Base-by-base conservation (phyloP, 2,329 filamentous ascomycete species). In the Colletotrichum paranaense region DNA sequence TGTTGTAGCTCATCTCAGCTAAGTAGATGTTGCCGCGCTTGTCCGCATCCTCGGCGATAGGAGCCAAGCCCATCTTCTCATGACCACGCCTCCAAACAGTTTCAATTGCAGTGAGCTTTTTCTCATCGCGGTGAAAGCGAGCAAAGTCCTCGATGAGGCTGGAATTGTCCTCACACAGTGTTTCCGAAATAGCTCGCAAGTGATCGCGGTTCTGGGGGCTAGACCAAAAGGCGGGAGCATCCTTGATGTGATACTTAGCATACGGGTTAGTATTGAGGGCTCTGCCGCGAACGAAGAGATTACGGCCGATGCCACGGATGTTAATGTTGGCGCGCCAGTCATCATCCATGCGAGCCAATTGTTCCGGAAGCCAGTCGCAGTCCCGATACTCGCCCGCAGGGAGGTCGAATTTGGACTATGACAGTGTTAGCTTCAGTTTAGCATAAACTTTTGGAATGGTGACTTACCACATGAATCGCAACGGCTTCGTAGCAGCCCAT, bases 341-440 rank as follows among this genome's bases (percentile, higher is more conserved):
- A 3, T 63, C n/a, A 6, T 49, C n/a, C 38, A 60, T 69, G n/a
- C 35, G n/a, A 3, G 8, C 11, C 3, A 64, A 8, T 1, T 9
- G n/a, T 3, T 19, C 14, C 1, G 52, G 38, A 16, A 26, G 56
- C 63, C 49, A 60, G 16, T 73, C 67, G 28, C 71, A 73, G 19
- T 60, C 56, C 26, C 65, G 67, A 22, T 60, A 73, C 9, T 71
- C 56, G 8, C 71, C 60, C 2, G 19, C 24, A 6, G 55, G 67
- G 5, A 73, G 35, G 24, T 73, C 46, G 30, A 73, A 73, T 7
- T 46, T 32, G 6, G 71, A 73, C 71, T 73, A 38, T 12, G 22
- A 22, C 16, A 56, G n/a, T n/a, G 38, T 73, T 4, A 73, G 56
- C 24, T n/a, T 24, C 12, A 38, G 52, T 6, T 24, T 46, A 38